Base-by-base conservation (phyloP, 2,329 filamentous ascomycete genomes). In the Sarocladiaceae sp. region DNA sequence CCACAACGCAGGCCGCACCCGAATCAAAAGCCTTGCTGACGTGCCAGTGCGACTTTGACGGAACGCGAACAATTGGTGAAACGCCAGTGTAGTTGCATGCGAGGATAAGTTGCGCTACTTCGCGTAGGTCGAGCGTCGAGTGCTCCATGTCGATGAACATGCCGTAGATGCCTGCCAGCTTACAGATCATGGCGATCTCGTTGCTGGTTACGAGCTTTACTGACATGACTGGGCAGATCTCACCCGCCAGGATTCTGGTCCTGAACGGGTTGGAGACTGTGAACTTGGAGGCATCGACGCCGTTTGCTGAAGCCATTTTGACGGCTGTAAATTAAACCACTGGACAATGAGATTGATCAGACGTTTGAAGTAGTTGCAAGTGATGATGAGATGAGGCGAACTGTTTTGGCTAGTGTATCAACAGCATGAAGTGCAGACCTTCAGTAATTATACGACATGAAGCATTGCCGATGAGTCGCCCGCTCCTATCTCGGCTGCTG, bases 91-190 rank as follows among this genome's bases (percentile, higher is more conserved):
- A 69, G 28, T 67, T 62, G 48, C 63, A 67, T 17, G 71, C 71
- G 5, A 71, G 62, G 49, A 66, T 65, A 11, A 74, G 61, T 52
- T 72, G 70, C 15, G 60, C 57, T 7, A 66, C 63, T 0, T 62
- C 58, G 54, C 65, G 63, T 18, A 75, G 58, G 52, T 66, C 63
- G 26, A 74, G 60, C 2, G 66, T 58, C 2, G 67, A 70, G 54
- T 75, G 72, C 54, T 75, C 71, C 68, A 75, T 71, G 51, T 75
- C 71, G 52, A 75, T 68, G 52, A 74, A 65, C 35, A 74, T 62
- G 36, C 65, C 70, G 47, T 73, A 64, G 49, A 71, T 65, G 7
- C 70, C 70, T 11, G 71, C 69, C 50, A 64, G 70, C 52, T 70
- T 71, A 51, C 61, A 62, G 59, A 71, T 67, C 60, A 68, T 67